Evolutionary conservation across 208 protist genomes (phyloP).

Genomic region (Porcisia deanei): DNA sequence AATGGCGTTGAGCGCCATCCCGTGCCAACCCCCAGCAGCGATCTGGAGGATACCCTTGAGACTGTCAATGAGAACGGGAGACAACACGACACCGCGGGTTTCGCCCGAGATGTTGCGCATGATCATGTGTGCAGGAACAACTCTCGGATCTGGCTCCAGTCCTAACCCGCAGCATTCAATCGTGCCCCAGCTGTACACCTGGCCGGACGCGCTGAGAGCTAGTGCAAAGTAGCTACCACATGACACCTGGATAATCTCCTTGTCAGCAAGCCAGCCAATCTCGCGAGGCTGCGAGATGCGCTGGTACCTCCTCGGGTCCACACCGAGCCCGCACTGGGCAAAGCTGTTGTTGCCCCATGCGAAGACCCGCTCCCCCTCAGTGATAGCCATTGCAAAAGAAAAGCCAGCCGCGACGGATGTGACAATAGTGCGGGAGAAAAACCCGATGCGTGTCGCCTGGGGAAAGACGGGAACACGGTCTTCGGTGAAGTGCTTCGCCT

Average conservation of each 20-base stretch:
- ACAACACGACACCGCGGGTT: slow-evolving; percentile 47
- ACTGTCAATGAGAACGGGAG: slow-evolving; percentile 50
- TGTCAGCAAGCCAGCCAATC: slow-evolving; percentile 72
- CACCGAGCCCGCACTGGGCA: slow-evolving; percentile 76
- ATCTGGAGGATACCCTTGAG: slow-evolving; percentile 66
- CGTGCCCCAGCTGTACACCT: slow-evolving; percentile 83
- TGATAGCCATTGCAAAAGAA: slow-evolving; percentile 62
- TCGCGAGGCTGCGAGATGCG: slow-evolving; percentile 60
- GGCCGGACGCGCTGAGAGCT: slow-evolving; percentile 57
- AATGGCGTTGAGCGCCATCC: slow-evolving; percentile 69
- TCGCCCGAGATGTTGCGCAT: slow-evolving; percentile 50
- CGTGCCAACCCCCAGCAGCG: slow-evolving; percentile 75
- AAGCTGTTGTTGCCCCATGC: slow-evolving; percentile 86
- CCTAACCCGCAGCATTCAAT: slow-evolving; percentile 85
- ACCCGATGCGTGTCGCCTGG: slow-evolving; percentile 64
- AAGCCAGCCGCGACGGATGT: slow-evolving; percentile 58
- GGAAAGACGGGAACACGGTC: slow-evolving; percentile 68
- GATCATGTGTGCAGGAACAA: slow-evolving; percentile 54
- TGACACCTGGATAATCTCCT: slow-evolving; percentile 76
- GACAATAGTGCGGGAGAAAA: slow-evolving; percentile 59
- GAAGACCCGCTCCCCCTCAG: slow-evolving; percentile 75
- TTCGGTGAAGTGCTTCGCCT: slow-evolving; percentile 53
- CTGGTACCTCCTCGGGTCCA: slow-evolving; percentile 56
- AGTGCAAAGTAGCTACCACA: slow-evolving; percentile 86
- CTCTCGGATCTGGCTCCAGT: slow-evolving; percentile 42